A percentile compares a stretch with the other conserved stretches of the same genome.
Conservation (phyloP, 495 filamentous ascomycete species). For the Diplogelasinospora grovesii region DNA sequence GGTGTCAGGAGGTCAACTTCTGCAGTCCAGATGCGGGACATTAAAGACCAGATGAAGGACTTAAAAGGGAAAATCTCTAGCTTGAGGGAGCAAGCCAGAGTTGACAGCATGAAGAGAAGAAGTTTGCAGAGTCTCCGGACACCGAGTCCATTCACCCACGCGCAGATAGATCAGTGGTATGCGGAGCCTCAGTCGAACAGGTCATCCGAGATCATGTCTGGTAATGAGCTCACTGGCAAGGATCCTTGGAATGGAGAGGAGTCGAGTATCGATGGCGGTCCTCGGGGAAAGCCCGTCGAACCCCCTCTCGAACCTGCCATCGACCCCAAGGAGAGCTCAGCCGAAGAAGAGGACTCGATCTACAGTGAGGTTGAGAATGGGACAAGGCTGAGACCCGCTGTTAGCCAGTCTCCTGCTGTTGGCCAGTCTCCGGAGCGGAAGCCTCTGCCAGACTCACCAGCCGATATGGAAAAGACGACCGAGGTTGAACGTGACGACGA, state of each 20-base stretch:
- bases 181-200: conserved; percentile 36
- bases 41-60: conserved; percentile 90
- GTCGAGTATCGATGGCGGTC: conserved; percentile 23
- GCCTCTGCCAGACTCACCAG: neutral
- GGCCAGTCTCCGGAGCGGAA: conserved; percentile 9
- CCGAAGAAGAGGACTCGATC: conserved; percentile 18
- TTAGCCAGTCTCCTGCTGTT: too few relatives aligned
- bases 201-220: conserved; percentile 13
- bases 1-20: conserved; percentile 47
- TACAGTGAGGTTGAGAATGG: conserved; percentile 13
- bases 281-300: neutral
- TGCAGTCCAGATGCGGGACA: conserved; percentile 67
- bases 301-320: too few relatives aligned
- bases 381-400: conserved; percentile 7
- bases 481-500: conserved; percentile 15
- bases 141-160: conserved; percentile 76
- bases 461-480: neutral
- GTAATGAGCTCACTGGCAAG: conserved; percentile 6
- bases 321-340: conserved; percentile 4
- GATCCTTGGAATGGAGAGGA: conserved; percentile 32
- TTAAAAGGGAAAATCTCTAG: conserved; percentile 86
- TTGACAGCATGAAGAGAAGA: conserved; percentile 73
- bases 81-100: conserved; percentile 72
- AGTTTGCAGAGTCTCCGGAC: conserved; percentile 80
- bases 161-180: conserved; percentile 64